phyloP scores from a whole-genome alignment of 2,329 filamentous ascomycete species.

The Huntiella abstrusa region DNA sequence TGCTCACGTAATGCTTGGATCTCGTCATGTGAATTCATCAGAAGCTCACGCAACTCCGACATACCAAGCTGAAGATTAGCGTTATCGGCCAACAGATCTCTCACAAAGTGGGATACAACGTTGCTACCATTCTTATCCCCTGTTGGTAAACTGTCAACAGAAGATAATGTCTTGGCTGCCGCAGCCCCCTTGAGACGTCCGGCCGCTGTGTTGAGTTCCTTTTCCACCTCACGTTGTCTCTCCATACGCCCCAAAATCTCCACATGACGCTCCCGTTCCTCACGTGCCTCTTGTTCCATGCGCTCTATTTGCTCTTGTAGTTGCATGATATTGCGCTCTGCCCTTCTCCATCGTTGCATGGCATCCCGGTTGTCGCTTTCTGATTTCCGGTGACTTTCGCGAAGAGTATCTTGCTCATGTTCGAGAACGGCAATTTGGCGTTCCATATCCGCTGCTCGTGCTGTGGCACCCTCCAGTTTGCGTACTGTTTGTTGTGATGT shows the following conservation, averaged over 20 bases:
- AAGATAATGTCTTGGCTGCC: constrained; percentile 40
- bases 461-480: constrained; percentile 52
- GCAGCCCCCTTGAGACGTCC: constrained; percentile 67
- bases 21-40: constrained; percentile 83
- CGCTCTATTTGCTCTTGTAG: constrained; percentile 75
- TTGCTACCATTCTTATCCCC: constrained; percentile 16
- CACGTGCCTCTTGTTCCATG: constrained; percentile 66
- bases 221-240: constrained; percentile 61
- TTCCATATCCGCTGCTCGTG: constrained; percentile 62
- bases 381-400: constrained; percentile 45
- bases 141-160: constrained; percentile 15
- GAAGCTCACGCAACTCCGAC: constrained; percentile 74
- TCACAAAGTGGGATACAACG: constrained; percentile 90
- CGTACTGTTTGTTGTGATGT: constrained; percentile 62
- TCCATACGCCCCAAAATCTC: constrained; percentile 74
- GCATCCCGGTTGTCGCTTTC: constrained; percentile 63
- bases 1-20: constrained; percentile 75
- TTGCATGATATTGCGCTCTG: constrained; percentile 58
- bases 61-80: constrained; percentile 84
- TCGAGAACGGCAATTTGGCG: constrained; percentile 63
- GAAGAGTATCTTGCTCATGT: constrained; percentile 56
- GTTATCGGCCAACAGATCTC: constrained; percentile 88
- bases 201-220: constrained; percentile 61
- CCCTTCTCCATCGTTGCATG: constrained; percentile 65
- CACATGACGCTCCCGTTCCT: constrained; percentile 63